A percentile compares a stretch with the other conserved stretches of the same genome.
Conservation (phyloP, 2,329 filamentous ascomycete genomes). For the Pseudocercospora fuligena region DNA sequence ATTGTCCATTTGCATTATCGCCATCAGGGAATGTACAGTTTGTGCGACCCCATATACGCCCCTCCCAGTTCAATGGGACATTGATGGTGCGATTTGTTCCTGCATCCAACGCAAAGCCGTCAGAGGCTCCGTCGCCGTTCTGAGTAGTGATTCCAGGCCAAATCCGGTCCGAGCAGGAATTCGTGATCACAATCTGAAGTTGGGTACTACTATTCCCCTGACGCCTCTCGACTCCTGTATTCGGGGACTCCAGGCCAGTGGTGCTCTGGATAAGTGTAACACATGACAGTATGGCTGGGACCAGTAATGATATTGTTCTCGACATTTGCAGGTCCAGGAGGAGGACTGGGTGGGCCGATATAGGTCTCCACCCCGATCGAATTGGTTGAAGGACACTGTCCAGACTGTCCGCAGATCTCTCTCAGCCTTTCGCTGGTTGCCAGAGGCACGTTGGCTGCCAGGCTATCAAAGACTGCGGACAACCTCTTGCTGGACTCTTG, state of each 20-base stretch:
- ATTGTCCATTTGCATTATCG: slow-evolving; percentile 60
- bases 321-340: background rate
- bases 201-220: slow-evolving; percentile 7
- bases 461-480: slow-evolving; percentile 10
- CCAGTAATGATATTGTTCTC: background rate
- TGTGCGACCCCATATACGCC: slow-evolving; percentile 80
- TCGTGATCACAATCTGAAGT: slow-evolving; percentile 69
- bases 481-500: background rate
- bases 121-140: slow-evolving; percentile 66
- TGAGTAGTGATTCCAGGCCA: slow-evolving; percentile 80
- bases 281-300: slow-evolving; percentile 6
- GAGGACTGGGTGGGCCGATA: background rate
- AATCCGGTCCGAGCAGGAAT: slow-evolving; percentile 71
- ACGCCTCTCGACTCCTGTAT: background rate
- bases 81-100: slow-evolving; percentile 65
- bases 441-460: background rate
- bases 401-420: background rate
- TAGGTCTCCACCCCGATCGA: background rate
- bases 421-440: background rate
- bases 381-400: background rate
- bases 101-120: slow-evolving; percentile 67
- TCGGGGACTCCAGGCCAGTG: background rate
- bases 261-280: background rate
- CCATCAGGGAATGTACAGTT: slow-evolving; percentile 77
- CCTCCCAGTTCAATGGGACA: slow-evolving; percentile 77